Evolutionary conservation across 1,284 basidiomycete genomes (phyloP).

Genomic region (Tilletia indica): DNA sequence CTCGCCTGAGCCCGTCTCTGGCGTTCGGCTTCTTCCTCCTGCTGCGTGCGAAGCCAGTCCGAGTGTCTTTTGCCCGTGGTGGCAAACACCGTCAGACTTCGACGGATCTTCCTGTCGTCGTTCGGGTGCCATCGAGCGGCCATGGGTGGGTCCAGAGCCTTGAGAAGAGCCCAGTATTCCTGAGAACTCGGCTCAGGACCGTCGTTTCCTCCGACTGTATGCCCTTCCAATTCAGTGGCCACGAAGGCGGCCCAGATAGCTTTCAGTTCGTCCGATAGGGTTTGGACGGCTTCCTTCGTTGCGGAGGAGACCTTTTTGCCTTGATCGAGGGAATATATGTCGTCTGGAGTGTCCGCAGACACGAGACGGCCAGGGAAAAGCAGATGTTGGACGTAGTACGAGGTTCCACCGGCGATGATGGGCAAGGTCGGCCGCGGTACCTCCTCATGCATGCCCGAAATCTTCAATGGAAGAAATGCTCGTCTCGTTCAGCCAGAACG

Average conservation of each 20-base stretch:
- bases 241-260: no score
- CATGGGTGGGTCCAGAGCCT: slow-evolving; percentile 71
- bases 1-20: neutral
- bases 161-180: slow-evolving; percentile 68
- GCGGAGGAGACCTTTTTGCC: no score
- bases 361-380: slow-evolving; percentile 57
- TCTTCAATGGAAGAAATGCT: slow-evolving; percentile 59
- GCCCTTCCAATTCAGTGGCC: neutral
- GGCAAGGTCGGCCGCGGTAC: slow-evolving; percentile 68
- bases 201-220: no score
- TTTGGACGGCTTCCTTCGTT: no score
- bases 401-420: slow-evolving; percentile 89
- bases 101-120: slow-evolving; percentile 83
- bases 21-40: slow-evolving; percentile 42
- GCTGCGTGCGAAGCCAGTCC: slow-evolving; percentile 67
- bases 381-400: slow-evolving; percentile 95
- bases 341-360: slow-evolving; percentile 16
- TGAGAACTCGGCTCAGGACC: slow-evolving; percentile 57
- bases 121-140: slow-evolving; percentile 90
- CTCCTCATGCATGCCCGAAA: slow-evolving; percentile 62
- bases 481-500: no score
- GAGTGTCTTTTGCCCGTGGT: slow-evolving; percentile 70
- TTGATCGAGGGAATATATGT: neutral
- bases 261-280: no score
- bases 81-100: slow-evolving; percentile 76